These are phyloP conservation scores for Peniophora sp. DNA, from an alignment of 1,284 basidiomycete genomes.

Conservation along the genomic window DNA sequence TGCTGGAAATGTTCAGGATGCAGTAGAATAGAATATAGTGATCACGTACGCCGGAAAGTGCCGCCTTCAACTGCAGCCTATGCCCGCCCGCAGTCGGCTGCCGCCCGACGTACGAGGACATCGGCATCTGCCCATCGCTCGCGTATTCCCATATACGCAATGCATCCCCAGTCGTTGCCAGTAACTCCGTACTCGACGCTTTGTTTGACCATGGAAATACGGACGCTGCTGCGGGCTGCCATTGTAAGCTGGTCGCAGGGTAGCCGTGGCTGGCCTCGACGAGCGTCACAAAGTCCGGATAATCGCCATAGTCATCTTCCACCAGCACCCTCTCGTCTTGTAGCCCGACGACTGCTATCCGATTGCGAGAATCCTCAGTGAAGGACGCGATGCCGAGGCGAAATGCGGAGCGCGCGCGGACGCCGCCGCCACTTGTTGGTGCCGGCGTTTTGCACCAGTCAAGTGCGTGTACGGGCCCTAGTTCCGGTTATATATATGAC, in stretches of 20 bases:
- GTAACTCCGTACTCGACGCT: constrained; percentile 57
- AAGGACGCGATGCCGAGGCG: constrained; percentile 76
- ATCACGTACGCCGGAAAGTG: constrained; percentile 74
- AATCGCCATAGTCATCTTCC: constrained; percentile 74
- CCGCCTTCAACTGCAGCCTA: constrained; percentile 54
- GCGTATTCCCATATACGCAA: constrained; percentile 84
- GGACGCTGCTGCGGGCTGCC: constrained; percentile 67
- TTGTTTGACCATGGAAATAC: constrained; percentile 61
- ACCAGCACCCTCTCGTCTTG: constrained; percentile 77
- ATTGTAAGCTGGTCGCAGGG: constrained; percentile 76
- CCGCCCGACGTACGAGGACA: constrained; percentile 67
- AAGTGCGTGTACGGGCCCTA: constrained; percentile 76
- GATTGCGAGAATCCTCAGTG: constrained; percentile 72
- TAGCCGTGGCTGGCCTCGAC: constrained; percentile 78
- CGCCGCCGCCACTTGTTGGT: constrained; percentile 48
- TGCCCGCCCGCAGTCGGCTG: constrained; percentile 49
- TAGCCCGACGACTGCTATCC: constrained; percentile 74
- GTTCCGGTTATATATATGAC: not conserved
- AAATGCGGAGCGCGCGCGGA: constrained; percentile 69
- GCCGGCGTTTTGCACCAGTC: constrained; percentile 81
- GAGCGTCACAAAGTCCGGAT: constrained; percentile 74
- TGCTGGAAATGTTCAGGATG: constrained; percentile 35
- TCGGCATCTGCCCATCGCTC: constrained; percentile 46
- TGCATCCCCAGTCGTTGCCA: constrained; percentile 88
- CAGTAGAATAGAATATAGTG: constrained; percentile 8